Percentiles rank a stretch among this genome's conserved stretches.
Evolutionary conservation across 2,329 filamentous ascomycete genomes (phyloP).

Genomic region (Claviceps pazoutovae): DNA sequence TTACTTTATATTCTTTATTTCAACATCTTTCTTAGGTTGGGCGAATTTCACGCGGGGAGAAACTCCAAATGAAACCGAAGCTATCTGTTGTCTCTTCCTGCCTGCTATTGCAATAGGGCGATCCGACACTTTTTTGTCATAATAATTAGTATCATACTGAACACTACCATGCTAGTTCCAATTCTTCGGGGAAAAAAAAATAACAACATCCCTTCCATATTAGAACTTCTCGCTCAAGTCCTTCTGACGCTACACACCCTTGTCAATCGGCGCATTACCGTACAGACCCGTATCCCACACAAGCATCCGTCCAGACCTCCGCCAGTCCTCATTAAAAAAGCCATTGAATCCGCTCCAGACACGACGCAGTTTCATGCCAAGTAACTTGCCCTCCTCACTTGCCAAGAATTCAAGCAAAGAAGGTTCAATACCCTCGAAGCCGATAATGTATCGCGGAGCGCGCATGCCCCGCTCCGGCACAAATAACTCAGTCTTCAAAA

Average conservation of each 20-base stretch:
- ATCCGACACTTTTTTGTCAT: no score
- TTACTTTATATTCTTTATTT: not conserved
- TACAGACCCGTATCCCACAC: constrained; percentile 42
- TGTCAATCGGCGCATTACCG: not conserved
- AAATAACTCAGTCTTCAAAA: constrained; percentile 42
- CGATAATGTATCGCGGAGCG: constrained; percentile 44
- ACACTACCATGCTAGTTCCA: no score
- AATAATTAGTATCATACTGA: no score
- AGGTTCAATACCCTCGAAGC: constrained; percentile 43
- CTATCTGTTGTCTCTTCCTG: no score
- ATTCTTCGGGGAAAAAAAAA: no score
- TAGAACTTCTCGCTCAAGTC: no score
- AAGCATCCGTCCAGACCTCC: constrained; percentile 40
- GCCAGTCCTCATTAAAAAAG: constrained; percentile 47
- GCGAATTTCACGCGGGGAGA: not conserved
- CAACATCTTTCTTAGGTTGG: not conserved
- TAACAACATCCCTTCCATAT: no score
- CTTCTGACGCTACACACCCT: no score
- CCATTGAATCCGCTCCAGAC: constrained; percentile 47
- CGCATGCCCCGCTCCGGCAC: constrained; percentile 7
- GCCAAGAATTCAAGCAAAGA: constrained; percentile 32
- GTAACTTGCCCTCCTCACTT: constrained; percentile 22
- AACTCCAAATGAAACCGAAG: no score
- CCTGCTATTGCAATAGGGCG: no score
- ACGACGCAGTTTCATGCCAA: constrained; percentile 29